These are phyloP conservation scores for Metroxylon sagu DNA, from an alignment of 176 grass and related monocot genomes.

Conservation along the genomic window DNA sequence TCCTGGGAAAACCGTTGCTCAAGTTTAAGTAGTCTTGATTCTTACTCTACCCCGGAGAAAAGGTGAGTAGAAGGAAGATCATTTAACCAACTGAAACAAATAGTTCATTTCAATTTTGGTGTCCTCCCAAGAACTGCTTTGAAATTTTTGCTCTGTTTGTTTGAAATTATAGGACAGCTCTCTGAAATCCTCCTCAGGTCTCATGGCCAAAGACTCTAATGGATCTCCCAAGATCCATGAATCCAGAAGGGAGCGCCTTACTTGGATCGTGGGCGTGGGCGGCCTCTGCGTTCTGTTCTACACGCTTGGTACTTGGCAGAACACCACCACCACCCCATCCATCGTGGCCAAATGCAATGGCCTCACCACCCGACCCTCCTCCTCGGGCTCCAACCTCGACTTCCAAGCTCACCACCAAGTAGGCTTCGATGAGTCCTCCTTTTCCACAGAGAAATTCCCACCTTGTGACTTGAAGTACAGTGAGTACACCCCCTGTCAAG, in stretches of 20 bases:
- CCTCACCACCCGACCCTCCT: neutral
- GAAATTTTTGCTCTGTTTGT: no score
- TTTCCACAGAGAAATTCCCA: slow-evolving; percentile 22
- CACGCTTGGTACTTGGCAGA: slow-evolving; percentile 73
- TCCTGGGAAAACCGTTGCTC: no score
- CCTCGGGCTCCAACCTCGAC: slow-evolving; percentile 28
- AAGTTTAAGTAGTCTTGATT: no score
- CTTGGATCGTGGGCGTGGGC: slow-evolving; percentile 26
- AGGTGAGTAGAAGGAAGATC: no score
- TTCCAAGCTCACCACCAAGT: slow-evolving; percentile 73
- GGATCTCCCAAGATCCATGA: slow-evolving; percentile 39
- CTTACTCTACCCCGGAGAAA: no score
- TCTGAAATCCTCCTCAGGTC: slow-evolving; percentile 3
- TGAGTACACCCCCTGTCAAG: slow-evolving; percentile 89
- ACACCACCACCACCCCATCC: slow-evolving; percentile 27
- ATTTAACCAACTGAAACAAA: no score
- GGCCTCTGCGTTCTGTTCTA: slow-evolving; percentile 50
- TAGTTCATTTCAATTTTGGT: no score
- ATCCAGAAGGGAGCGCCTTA: slow-evolving; percentile 38
- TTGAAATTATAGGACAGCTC: no score
- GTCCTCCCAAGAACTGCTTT: no score
- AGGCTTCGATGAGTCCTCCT: slow-evolving; percentile 35
- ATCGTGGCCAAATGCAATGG: slow-evolving; percentile 18
- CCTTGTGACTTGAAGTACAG: slow-evolving; percentile 60
- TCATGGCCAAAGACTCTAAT: slow-evolving; percentile 36